A percentile compares a stretch with the other conserved stretches of the same genome.
Conservation (phyloP, 306 rosid species). For the Neltuma alba region DNA sequence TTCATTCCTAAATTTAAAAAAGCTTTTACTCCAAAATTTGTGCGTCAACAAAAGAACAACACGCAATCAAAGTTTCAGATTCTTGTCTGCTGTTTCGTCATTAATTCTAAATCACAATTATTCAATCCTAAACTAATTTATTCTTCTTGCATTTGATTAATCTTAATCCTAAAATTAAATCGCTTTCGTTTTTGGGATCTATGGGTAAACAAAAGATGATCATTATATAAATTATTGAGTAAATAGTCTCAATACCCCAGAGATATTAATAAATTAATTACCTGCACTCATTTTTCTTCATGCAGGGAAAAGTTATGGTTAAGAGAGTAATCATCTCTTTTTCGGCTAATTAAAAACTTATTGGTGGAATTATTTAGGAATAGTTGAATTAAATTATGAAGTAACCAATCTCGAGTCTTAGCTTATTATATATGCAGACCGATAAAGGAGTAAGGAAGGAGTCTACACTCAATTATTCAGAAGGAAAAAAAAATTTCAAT, state of each 20-base stretch:
- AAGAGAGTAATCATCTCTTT: neutral
- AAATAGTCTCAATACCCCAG: neutral
- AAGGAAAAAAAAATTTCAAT: slow-evolving; percentile 5
- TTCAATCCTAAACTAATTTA: slow-evolving; percentile 26
- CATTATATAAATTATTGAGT: neutral
- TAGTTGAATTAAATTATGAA: slow-evolving; percentile 25
- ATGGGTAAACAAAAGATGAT: slow-evolving; percentile 7
- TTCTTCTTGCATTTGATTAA: slow-evolving; percentile 54
- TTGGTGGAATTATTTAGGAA: slow-evolving; percentile 31
- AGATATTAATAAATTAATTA: neutral
- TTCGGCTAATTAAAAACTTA: neutral
- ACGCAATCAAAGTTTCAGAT: slow-evolving; percentile 51
- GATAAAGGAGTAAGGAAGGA: neutral
- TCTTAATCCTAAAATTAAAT: slow-evolving; percentile 17
- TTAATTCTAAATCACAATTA: slow-evolving; percentile 41
- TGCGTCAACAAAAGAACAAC: slow-evolving; percentile 37
- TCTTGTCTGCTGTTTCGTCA: slow-evolving; percentile 52
- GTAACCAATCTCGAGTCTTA: neutral
- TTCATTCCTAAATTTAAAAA: slow-evolving; percentile 23
- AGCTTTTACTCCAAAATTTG: slow-evolving; percentile 10
- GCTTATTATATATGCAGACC: neutral
- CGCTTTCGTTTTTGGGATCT: slow-evolving; percentile 44
- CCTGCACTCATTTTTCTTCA: neutral
- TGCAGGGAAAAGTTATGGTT: neutral
- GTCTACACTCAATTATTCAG: neutral